Evolutionary conservation across 208 protist genomes (phyloP).

Genomic region (Acanthamoeba comandoni): DNA sequence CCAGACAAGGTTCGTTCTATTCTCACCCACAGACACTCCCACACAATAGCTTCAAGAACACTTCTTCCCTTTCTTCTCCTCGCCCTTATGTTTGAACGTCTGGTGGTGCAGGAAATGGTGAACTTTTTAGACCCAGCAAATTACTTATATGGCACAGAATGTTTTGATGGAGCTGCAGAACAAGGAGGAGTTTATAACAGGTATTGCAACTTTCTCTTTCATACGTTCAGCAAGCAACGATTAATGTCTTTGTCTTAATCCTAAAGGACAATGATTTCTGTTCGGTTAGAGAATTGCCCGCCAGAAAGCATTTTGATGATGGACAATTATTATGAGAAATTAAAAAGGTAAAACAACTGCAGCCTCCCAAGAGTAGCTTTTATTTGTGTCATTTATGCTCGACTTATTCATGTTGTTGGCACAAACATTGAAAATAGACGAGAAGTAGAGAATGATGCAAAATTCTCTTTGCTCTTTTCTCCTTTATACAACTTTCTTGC

Average conservation of each 20-base stretch:
- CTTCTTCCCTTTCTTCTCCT: too few relatives aligned
- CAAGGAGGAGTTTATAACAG: constrained; percentile 69
- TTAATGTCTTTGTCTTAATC: not conserved
- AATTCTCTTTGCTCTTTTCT: constrained; percentile 54
- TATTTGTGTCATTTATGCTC: too few relatives aligned
- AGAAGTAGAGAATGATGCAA: constrained; percentile 40
- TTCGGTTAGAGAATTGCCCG: constrained; percentile 44
- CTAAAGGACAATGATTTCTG: constrained; percentile 24
- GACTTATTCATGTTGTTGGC: too few relatives aligned
- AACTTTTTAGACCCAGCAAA: constrained; percentile 59
- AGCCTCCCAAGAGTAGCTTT: too few relatives aligned
- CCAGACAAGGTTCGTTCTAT: constrained; percentile 25
- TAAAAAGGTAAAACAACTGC: constrained; percentile 50
- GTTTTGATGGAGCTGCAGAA: constrained; percentile 1
- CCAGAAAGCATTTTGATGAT: constrained; percentile 33
- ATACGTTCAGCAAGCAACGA: not conserved
- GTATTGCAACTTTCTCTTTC: not conserved
- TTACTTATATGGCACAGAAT: constrained; percentile 68
- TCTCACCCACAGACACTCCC: too few relatives aligned
- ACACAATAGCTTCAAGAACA: too few relatives aligned
- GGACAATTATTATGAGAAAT: constrained; percentile 41
- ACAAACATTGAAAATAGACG: too few relatives aligned
- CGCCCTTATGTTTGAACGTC: too few relatives aligned
- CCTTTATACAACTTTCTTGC: constrained; percentile 57
- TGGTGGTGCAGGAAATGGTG: constrained; percentile 28